These are phyloP conservation scores for Kalmusia sp. DNA, from an alignment of 2,329 filamentous ascomycete genomes.

Conservation along the genomic window DNA sequence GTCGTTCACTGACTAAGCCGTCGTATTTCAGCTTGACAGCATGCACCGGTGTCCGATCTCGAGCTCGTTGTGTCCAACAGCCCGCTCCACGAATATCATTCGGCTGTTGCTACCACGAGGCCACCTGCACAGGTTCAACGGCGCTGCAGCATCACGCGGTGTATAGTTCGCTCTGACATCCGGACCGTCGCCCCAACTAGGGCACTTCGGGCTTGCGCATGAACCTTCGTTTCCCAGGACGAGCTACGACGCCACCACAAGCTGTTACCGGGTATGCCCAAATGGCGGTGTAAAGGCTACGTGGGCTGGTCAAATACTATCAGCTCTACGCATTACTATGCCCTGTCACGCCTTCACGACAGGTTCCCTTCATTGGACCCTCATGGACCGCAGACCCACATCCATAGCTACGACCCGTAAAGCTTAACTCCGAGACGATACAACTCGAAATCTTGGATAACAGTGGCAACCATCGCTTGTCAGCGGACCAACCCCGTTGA, in stretches of 20 bases:
- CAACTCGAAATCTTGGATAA: too few species aligned
- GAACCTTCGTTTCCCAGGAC: slow-evolving; percentile 10
- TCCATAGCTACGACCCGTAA: too few species aligned
- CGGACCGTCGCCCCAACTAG: neutral
- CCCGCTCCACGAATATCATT: neutral
- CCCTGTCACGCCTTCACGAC: neutral
- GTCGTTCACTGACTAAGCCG: neutral
- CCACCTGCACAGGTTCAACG: neutral
- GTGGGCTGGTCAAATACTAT: slow-evolving; percentile 8
- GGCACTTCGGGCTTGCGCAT: slow-evolving; percentile 5
- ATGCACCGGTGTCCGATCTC: slow-evolving; percentile 1
- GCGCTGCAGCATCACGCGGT: neutral
- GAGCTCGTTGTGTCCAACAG: neutral
- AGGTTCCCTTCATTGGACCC: too few species aligned
- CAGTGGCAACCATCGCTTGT: too few species aligned
- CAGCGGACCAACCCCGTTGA: too few species aligned
- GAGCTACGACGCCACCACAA: slow-evolving; percentile 10
- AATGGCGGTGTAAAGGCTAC: slow-evolving; percentile 22
- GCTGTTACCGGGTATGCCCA: slow-evolving; percentile 5
- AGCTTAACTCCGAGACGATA: too few species aligned
- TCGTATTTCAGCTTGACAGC: neutral
- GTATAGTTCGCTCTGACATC: neutral
- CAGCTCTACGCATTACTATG: slow-evolving; percentile 4
- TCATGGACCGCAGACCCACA: neutral
- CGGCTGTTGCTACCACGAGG: neutral